These are phyloP conservation scores for Pseudoperonospora humuli DNA, from an alignment of 352 stramenopile species.

Conservation along the genomic window DNA sequence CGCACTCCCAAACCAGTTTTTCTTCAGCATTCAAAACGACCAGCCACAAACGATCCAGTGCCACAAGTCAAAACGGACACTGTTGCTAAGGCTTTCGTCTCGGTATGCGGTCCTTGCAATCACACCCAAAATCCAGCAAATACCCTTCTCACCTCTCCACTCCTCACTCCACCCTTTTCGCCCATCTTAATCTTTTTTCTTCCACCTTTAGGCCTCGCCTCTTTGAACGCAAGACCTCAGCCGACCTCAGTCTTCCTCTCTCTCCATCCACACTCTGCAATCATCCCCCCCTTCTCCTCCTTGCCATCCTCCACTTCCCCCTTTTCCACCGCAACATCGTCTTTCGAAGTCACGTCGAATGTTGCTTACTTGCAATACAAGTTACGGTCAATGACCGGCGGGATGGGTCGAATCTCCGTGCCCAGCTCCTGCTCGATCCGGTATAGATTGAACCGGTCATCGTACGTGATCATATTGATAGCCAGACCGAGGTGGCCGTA, in stretches of 20 bases:
- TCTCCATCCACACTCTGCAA: constrained; percentile 9
- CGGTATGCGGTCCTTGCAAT: neutral
- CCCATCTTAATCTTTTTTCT: neutral
- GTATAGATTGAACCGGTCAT: constrained; percentile 97
- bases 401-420: constrained; percentile 99
- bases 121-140: too few relatives aligned
- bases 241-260: neutral
- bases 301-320: neutral
- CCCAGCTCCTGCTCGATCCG: constrained; percentile 98
- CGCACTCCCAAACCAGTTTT: neutral
- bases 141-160: too few relatives aligned
- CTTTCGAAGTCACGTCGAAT: neutral
- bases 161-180: neutral
- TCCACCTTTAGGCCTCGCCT: neutral
- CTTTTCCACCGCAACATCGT: constrained; percentile 1
- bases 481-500: constrained; percentile 98
- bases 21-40: constrained; percentile 1
- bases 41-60: too few relatives aligned
- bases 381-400: constrained; percentile 96
- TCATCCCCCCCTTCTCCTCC: neutral
- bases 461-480: constrained; percentile 99
- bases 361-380: constrained; percentile 91
- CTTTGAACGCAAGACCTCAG: too few relatives aligned
- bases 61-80: too few relatives aligned
- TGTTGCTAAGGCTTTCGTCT: too few relatives aligned